phyloP scores from a whole-genome alignment of 331 rosid species.

The Erythrophleum ivorense region DNA sequence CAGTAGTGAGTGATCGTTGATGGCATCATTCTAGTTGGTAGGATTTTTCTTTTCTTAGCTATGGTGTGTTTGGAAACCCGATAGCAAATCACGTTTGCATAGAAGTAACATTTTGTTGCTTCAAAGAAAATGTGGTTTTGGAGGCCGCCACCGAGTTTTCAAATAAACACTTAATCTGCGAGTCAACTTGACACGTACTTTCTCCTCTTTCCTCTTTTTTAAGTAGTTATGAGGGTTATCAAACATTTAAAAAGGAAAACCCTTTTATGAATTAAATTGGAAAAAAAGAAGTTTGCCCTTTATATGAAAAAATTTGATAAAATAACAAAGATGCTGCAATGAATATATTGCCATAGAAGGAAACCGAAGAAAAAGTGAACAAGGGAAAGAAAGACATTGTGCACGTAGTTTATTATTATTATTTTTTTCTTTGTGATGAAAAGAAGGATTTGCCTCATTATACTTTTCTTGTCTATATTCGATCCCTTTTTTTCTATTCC shows the following conservation, averaged over 20 bases:
- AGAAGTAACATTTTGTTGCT: no score
- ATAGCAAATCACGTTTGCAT: no score
- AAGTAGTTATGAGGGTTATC: conserved; percentile 6
- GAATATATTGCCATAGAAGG: conserved; percentile 35
- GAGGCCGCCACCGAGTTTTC: no score
- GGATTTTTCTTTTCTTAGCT: conserved; percentile 36
- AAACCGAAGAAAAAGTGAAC: conserved; percentile 39
- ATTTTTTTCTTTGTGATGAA: conserved; percentile 1
- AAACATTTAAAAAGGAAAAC: not conserved
- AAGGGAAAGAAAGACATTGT: conserved; percentile 27
- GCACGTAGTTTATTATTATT: not conserved
- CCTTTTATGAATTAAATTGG: not conserved
- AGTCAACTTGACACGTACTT: conserved; percentile 46
- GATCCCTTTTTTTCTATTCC: conserved; percentile 3
- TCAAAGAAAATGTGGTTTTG: no score
- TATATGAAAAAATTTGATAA: not conserved
- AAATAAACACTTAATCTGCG: no score
- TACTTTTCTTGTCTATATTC: conserved; percentile 33
- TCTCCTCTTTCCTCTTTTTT: conserved; percentile 27
- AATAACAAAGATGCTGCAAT: conserved; percentile 36
- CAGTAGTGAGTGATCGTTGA: conserved; percentile 3
- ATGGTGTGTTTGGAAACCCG: no score
- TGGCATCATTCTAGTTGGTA: conserved; percentile 11
- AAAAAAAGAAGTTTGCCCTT: not conserved
- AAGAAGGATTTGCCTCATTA: conserved; percentile 32